phyloP scores from a whole-genome alignment of 225 moss, liverwort and hornwort genomes.

The Thuidium tamariscinum region DNA sequence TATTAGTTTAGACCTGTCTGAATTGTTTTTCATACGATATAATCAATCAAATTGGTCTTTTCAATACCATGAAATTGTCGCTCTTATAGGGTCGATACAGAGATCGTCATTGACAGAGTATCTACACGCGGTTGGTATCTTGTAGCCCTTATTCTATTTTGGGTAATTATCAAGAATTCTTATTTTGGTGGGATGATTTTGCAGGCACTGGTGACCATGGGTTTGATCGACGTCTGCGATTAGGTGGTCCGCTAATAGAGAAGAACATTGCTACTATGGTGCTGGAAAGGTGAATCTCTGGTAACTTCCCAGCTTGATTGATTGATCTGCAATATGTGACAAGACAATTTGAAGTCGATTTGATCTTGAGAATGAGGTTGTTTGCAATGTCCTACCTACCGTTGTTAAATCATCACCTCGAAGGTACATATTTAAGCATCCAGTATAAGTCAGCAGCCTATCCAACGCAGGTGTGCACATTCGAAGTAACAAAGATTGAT shows the following conservation, averaged over 20 bases:
- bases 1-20: not conserved
- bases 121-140: not conserved
- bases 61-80: not conserved
- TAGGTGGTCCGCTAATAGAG: slow-evolving; percentile 80
- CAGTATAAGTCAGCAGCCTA: not conserved
- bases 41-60: not conserved
- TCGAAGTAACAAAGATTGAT: slow-evolving; percentile 6
- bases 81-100: not conserved
- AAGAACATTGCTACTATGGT: slow-evolving; percentile 87
- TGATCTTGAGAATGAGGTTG: not conserved
- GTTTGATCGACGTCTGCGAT: slow-evolving; percentile 71
- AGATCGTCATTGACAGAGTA: not conserved
- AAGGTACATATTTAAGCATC: not conserved
- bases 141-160: not conserved
- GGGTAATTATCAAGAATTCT: not conserved
- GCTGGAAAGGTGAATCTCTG: slow-evolving; percentile 65
- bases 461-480: slow-evolving; percentile 7
- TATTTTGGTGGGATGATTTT: not conserved
- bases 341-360: not conserved
- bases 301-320: not conserved
- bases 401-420: not conserved
- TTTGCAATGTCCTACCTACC: not conserved
- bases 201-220: slow-evolving; percentile 96
- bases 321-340: not conserved
- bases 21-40: not conserved